A percentile compares a stretch with the other conserved stretches of the same genome.
Evolutionary conservation across 208 protist species (phyloP).

Genomic region (Leishmania lainsoni): DNA sequence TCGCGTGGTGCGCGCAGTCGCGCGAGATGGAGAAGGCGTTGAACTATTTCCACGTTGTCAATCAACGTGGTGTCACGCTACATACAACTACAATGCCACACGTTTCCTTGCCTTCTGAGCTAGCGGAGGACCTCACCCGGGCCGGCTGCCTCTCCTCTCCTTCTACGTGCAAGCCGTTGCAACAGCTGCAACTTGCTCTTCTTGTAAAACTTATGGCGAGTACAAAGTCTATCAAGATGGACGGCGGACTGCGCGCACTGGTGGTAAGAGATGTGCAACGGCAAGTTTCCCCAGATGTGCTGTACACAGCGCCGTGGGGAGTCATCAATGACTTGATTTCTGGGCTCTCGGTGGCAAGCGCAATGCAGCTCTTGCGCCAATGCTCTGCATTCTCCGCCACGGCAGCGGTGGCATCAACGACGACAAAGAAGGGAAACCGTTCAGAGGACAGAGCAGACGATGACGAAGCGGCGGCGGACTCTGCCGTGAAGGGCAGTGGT

Average conservation of each 20-base stretch:
- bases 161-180: constrained; percentile 27
- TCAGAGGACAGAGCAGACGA: not conserved
- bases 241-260: constrained; percentile 71
- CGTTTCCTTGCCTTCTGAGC: not conserved
- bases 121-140: not conserved
- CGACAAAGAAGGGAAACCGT: not conserved
- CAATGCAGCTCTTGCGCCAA: constrained; percentile 69
- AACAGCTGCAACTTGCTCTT: constrained; percentile 65
- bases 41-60: constrained; percentile 62
- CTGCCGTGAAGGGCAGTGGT: constrained; percentile 16
- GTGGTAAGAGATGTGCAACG: constrained; percentile 73
- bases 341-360: constrained; percentile 74
- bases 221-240: constrained; percentile 67
- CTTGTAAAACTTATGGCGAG: constrained; percentile 80
- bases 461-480: too few relatives aligned
- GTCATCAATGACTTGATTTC: constrained; percentile 82
- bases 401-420: not conserved
- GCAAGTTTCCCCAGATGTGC: constrained; percentile 47
- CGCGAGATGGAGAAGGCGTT: constrained; percentile 72
- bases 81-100: not conserved
- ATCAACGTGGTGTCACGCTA: constrained; percentile 48
- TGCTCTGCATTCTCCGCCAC: constrained; percentile 2
- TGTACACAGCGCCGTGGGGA: constrained; percentile 56
- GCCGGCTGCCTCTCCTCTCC: constrained; percentile 36
- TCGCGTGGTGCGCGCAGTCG: constrained; percentile 66